A percentile compares a stretch with the other conserved stretches of the same genome.
Evolutionary conservation across 805 yeast genomes (phyloP).

Genomic region (Metahyphopichia silvanorum): DNA sequence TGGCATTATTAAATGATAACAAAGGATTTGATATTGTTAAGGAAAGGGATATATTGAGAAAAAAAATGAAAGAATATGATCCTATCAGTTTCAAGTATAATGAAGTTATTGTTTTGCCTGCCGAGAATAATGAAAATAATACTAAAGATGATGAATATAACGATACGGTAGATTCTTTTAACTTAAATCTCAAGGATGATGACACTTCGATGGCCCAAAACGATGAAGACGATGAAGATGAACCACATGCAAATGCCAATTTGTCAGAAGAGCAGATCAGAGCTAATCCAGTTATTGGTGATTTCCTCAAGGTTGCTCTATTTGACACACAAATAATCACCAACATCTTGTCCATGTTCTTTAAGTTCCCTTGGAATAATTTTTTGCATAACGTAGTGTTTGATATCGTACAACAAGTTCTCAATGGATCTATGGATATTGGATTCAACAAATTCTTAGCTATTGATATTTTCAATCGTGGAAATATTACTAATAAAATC

Average conservation of each 20-base stretch:
- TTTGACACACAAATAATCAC: constrained; percentile 42
- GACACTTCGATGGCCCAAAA: constrained; percentile 20
- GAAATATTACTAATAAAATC: constrained; percentile 39
- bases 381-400: constrained; percentile 46
- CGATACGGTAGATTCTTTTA: constrained; percentile 38
- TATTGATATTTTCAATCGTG: constrained; percentile 56
- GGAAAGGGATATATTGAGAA: constrained; percentile 35
- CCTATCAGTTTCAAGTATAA: constrained; percentile 45
- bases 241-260: constrained; percentile 43
- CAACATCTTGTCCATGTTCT: constrained; percentile 42
- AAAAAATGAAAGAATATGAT: constrained; percentile 39
- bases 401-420: constrained; percentile 45
- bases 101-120: constrained; percentile 38
- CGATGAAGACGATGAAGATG: constrained; percentile 31
- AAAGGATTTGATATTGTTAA: constrained; percentile 41
- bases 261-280: constrained; percentile 41
- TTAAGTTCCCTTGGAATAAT: constrained; percentile 46
- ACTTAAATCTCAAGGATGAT: constrained; percentile 17
- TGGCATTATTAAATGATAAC: constrained; percentile 44
- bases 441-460: constrained; percentile 46
- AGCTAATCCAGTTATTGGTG: constrained; percentile 43
- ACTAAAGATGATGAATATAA: constrained; percentile 7
- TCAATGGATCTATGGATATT: constrained; percentile 47
- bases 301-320: constrained; percentile 37
- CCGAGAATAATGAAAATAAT: constrained; percentile 6